Conservation (phyloP, 208 protist species). For the Leishmania amazonensis region DNA sequence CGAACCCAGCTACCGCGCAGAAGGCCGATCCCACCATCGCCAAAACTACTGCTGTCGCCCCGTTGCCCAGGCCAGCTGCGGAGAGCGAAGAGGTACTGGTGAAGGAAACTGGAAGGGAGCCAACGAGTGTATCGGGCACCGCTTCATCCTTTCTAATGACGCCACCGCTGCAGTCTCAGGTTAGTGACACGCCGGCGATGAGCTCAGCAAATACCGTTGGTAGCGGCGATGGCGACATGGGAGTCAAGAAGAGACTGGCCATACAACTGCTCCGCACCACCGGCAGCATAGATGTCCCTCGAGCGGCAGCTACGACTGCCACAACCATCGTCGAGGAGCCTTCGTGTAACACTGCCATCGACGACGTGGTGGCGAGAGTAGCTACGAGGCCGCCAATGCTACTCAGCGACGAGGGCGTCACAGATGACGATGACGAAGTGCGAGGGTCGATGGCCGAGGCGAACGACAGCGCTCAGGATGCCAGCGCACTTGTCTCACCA, state of each 20-base stretch:
- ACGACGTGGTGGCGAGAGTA: not conserved
- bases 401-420: conserved; percentile 4
- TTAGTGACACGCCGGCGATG: not conserved
- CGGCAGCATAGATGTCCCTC: not conserved
- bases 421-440: not conserved
- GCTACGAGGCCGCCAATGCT: not conserved
- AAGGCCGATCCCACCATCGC: not conserved
- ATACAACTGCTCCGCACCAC: not conserved
- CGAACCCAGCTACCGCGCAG: not conserved
- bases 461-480: not conserved
- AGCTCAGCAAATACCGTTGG: not conserved
- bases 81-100: not conserved
- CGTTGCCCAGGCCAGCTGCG: not conserved
- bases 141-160: not conserved
- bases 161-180: not conserved
- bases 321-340: not conserved
- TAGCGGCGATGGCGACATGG: not conserved
- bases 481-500: not conserved
- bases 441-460: not conserved
- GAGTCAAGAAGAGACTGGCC: not conserved
- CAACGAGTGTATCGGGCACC: not conserved
- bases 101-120: not conserved
- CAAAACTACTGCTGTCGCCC: not conserved
- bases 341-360: not conserved
- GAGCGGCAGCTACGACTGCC: not conserved